Percentiles rank a stretch among this genome's conserved stretches.
Conservation (phyloP, 2,329 filamentous ascomycete genomes). For the Fusarium mundagurra region DNA sequence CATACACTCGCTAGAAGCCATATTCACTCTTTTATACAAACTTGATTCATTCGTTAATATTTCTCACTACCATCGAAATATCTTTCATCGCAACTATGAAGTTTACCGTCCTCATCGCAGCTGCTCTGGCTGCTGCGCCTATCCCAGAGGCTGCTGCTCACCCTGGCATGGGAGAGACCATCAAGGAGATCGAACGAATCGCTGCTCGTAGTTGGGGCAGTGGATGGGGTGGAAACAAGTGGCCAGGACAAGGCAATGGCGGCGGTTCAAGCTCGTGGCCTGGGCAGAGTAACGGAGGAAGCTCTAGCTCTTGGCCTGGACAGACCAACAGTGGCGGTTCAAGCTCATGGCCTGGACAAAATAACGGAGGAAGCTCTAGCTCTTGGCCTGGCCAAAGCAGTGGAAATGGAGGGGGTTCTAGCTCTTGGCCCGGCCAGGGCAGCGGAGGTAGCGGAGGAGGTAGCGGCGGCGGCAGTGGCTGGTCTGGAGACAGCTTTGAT, state of each 20-base stretch:
- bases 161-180: slow-evolving; percentile 38
- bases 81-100: slow-evolving; percentile 38
- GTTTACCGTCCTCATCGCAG: slow-evolving; percentile 34
- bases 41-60: slow-evolving; percentile 1
- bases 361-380: neutral
- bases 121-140: slow-evolving; percentile 33
- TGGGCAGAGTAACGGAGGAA: neutral
- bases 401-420: neutral
- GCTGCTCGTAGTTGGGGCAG: slow-evolving; percentile 30
- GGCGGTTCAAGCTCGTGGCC: neutral
- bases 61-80: neutral
- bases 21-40: neutral
- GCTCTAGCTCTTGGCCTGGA: neutral
- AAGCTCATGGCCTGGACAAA: neutral
- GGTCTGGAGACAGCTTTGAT: slow-evolving; percentile 27
- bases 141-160: slow-evolving; percentile 29
- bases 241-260: neutral
- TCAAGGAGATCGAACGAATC: slow-evolving; percentile 34
- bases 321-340: neutral
- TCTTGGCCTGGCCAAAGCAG: neutral
- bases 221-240: slow-evolving; percentile 14
- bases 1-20: slow-evolving; percentile 10
- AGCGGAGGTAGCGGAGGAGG: neutral
- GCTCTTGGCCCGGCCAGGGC: neutral
- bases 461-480: neutral